phyloP scores from a whole-genome alignment of 2,329 filamentous ascomycete genomes.

The Pseudopyrenochaeta lycopersici region DNA sequence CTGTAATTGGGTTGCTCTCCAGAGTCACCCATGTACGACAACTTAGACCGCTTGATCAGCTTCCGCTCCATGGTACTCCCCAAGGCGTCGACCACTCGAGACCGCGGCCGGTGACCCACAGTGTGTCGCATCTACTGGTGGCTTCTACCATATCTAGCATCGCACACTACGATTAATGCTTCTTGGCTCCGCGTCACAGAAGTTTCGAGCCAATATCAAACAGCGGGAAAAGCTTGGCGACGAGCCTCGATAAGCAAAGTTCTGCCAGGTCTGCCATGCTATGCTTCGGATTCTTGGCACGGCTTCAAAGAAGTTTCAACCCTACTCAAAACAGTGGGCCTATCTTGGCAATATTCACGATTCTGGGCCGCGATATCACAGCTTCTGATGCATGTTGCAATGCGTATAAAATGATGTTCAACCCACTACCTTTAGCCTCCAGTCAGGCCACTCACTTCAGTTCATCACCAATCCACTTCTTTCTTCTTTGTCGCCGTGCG shows the following conservation, averaged over 20 bases:
- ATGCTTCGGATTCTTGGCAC: constrained; percentile 42
- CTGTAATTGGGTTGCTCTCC: neutral
- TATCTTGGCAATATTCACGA: constrained; percentile 40
- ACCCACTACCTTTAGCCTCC: constrained; percentile 39
- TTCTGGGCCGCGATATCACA: constrained; percentile 14
- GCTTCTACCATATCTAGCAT: constrained; percentile 16
- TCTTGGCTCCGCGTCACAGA: constrained; percentile 46
- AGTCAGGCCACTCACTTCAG: constrained; percentile 51
- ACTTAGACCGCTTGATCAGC: neutral
- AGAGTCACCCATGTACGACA: neutral
- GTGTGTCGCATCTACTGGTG: constrained; percentile 12
- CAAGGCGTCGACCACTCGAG: constrained; percentile 13
- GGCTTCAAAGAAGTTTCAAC: constrained; percentile 52
- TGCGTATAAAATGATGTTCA: constrained; percentile 39
- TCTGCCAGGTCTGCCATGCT: constrained; percentile 35
- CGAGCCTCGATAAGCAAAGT: constrained; percentile 11
- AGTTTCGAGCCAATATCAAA: constrained; percentile 47
- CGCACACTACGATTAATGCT: constrained; percentile 26
- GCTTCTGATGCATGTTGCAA: constrained; percentile 12
- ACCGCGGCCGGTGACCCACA: constrained; percentile 25
- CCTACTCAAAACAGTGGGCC: constrained; percentile 40
- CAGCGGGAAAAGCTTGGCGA: constrained; percentile 39
- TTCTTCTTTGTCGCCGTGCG: constrained; percentile 43
- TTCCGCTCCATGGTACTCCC: constrained; percentile 2
- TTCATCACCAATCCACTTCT: constrained; percentile 39